phyloP scores from a whole-genome alignment of 768 basidiomycete genomes.

The Termitomyces sp. region DNA sequence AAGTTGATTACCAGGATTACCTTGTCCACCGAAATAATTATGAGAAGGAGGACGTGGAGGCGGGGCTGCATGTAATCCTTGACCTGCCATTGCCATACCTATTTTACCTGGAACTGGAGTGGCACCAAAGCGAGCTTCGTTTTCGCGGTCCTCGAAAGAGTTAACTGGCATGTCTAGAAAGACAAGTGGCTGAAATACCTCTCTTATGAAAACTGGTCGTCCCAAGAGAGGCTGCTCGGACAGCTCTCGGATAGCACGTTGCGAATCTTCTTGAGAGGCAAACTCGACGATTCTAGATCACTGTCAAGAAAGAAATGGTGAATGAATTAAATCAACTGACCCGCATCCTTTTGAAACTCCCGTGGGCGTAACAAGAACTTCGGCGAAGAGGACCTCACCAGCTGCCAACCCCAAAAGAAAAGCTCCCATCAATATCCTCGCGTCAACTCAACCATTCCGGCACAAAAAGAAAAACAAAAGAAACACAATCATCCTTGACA shows the following conservation, averaged over 20 bases:
- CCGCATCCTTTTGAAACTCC: constrained; percentile 99
- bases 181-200: constrained; percentile 43
- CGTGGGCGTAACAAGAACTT: constrained; percentile 95
- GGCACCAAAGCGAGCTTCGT: constrained; percentile 91
- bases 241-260: constrained; percentile 84
- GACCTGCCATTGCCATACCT: constrained; percentile 94
- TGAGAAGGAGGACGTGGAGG: constrained; percentile 82
- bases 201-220: constrained; percentile 93
- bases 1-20: constrained; percentile 84
- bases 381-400: constrained; percentile 99
- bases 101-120: constrained; percentile 95
- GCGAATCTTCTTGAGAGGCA: constrained; percentile 81
- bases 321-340: constrained; percentile 46
- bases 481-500: constrained; percentile 30
- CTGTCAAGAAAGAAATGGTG: constrained; percentile 11
- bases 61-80: constrained; percentile 71
- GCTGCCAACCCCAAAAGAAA: constrained; percentile 89
- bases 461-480: constrained; percentile 35
- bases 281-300: constrained; percentile 87
- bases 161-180: neutral
- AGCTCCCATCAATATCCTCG: constrained; percentile 95
- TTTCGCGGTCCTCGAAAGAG: constrained; percentile 81
- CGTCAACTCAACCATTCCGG: constrained; percentile 55
- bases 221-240: constrained; percentile 89
- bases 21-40: constrained; percentile 56